Percentiles rank a stretch among this genome's conserved stretches.
Conservation (phyloP, 345 rosid species). For the Salix caprea region DNA sequence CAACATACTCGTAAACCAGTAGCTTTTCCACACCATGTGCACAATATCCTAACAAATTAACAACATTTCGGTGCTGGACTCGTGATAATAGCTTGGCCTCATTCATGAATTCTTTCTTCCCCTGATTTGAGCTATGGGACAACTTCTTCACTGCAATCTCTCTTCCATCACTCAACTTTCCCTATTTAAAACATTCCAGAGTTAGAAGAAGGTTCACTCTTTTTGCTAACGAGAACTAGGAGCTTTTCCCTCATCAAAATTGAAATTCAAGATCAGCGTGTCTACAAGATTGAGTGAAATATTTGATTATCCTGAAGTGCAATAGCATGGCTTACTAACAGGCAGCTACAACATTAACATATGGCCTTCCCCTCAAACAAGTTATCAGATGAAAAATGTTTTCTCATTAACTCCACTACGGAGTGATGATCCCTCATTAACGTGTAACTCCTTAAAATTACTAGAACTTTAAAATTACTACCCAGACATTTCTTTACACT, state of each 20-base stretch:
- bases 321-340: not conserved
- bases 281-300: not conserved
- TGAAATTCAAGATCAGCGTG: not conserved
- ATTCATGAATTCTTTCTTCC: slow-evolving; percentile 74
- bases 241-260: not conserved
- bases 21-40: slow-evolving; percentile 76
- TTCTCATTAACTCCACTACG: not conserved
- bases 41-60: slow-evolving; percentile 85
- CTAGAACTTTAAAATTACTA: not conserved
- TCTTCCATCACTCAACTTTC: slow-evolving; percentile 79
- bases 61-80: slow-evolving; percentile 94
- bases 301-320: not conserved
- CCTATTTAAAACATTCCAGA: slow-evolving; percentile 40
- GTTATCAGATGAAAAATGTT: not conserved
- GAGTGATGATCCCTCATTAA: not conserved
- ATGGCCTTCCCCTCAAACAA: not conserved
- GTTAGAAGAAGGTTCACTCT: slow-evolving; percentile 3
- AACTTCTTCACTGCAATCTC: slow-evolving; percentile 96
- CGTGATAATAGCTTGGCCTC: slow-evolving; percentile 87
- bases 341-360: not conserved
- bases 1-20: slow-evolving; percentile 81
- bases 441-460: not conserved
- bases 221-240: slow-evolving; percentile 2
- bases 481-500: too few species aligned
- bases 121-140: slow-evolving; percentile 71